Conservation (phyloP, 176 grass and related monocot species). For the Juncus inflexus region DNA sequence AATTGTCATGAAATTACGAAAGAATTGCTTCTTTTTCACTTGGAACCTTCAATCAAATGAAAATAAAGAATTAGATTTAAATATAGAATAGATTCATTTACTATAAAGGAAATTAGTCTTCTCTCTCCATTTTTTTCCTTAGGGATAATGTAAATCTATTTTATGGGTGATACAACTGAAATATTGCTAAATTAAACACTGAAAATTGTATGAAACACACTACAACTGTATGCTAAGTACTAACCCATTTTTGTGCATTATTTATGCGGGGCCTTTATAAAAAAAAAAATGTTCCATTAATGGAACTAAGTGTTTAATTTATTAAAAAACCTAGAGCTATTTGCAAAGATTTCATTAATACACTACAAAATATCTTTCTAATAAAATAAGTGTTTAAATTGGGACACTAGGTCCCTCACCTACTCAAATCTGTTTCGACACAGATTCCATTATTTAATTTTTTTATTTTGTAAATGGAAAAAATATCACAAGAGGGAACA, state of each 20-base stretch:
- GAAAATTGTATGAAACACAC: background rate
- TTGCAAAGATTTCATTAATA: too few relatives aligned
- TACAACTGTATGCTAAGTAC: background rate
- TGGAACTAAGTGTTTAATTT: constrained; percentile 12
- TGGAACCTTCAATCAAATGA: constrained; percentile 70
- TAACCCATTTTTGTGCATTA: constrained; percentile 2
- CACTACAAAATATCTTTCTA: too few relatives aligned
- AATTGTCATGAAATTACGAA: constrained; percentile 97
- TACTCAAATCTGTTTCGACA: too few relatives aligned
- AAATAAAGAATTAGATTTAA: constrained; percentile 17
- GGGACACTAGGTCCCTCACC: too few relatives aligned
- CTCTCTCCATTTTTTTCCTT: too few relatives aligned
- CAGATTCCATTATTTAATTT: too few relatives aligned
- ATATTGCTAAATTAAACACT: too few relatives aligned
- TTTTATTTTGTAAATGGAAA: background rate
- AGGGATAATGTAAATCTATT: too few relatives aligned
- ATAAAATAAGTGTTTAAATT: too few relatives aligned
- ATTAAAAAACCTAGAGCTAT: background rate
- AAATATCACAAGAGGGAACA: constrained; percentile 18
- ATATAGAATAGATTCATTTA: background rate
- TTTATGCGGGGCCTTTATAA: too few relatives aligned
- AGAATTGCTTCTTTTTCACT: constrained; percentile 99
- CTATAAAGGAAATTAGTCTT: background rate
- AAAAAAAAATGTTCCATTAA: background rate
- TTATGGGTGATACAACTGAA: too few relatives aligned